Base-by-base conservation (phyloP, 176 grass and related monocot genomes). In the Oryza glumipatula region DNA sequence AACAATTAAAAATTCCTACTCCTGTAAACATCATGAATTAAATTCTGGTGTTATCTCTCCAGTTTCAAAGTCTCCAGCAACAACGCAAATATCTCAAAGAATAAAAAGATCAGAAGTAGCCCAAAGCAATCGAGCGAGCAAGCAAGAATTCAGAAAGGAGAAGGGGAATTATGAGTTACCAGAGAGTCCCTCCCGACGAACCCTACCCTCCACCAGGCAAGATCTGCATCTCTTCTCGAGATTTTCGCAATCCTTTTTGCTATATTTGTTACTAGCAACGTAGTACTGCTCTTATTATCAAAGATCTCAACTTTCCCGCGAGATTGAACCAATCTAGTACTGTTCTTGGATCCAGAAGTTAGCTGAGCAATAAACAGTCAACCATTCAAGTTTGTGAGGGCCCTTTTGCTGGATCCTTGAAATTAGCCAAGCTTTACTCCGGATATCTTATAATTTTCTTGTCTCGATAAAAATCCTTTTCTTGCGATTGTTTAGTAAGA, bases 181-280 rank as follows among this genome's bases (percentile, higher is more conserved):
- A 89, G 24, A 75, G 23, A 67, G 81, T 79, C 3, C 75, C 45
- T 72, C 81, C 54, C 14, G 22, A 79, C 7, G 68, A 88, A 38
- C 23, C 58, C 36, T 84, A 88, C 81, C 81, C 76, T 88, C 81
- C 76, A 47, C 87, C 81, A 69, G 87, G 87, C 16, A 80, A 84
- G 51, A 67, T 56, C 56, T 73, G 77, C 64, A 60, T 41, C 70
- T 84, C 66, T 52, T 35, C 9, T 65, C 16, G 74, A 35, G 26
- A 38, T 64, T n/a, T n/a, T 73, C 39, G 35, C 14, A 0, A 33
- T 54, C 39, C 21, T 4, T 63, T 63, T 45, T 17, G 26, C 5
- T 67, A 3, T 16, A 41, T 41, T 41, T 41, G 39, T 21, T n/a
- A 9, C 26, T 30, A 13, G 19, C 70, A 74, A 74, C 22, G 35